These are phyloP conservation scores for Galerina sulciceps DNA, from an alignment of 768 basidiomycete species.

Conservation along the genomic window DNA sequence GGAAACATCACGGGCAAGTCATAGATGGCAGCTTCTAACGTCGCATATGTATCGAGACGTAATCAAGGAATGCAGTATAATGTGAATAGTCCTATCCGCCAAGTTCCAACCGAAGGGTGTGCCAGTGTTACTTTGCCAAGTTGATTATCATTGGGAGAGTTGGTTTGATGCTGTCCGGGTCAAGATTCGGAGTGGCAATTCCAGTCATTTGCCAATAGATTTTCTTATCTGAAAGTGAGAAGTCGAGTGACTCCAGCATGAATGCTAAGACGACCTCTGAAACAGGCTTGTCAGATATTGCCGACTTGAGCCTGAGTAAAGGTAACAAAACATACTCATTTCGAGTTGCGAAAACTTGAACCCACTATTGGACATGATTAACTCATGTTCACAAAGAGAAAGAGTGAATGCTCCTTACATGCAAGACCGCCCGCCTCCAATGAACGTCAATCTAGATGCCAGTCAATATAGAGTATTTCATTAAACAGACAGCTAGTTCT, in stretches of 20 bases:
- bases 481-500: background rate
- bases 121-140: background rate
- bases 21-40: no score
- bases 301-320: background rate
- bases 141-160: constrained; percentile 12
- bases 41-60: no score
- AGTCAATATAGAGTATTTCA: background rate
- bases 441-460: constrained; percentile 38
- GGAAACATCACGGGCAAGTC: no score
- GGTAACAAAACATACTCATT: constrained; percentile 47
- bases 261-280: constrained; percentile 27
- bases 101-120: background rate
- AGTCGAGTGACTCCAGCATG: constrained; percentile 24
- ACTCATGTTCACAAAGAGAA: background rate
- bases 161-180: background rate
- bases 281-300: background rate
- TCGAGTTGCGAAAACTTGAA: constrained; percentile 61
- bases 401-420: constrained; percentile 36
- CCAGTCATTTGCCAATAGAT: constrained; percentile 32
- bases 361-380: constrained; percentile 32
- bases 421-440: constrained; percentile 48
- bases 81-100: no score
- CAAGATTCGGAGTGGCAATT: constrained; percentile 22
- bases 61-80: no score
- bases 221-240: constrained; percentile 24